Evolutionary conservation across 2,329 filamentous ascomycete genomes (phyloP).

Genomic region (Exophiala oligosperma): DNA sequence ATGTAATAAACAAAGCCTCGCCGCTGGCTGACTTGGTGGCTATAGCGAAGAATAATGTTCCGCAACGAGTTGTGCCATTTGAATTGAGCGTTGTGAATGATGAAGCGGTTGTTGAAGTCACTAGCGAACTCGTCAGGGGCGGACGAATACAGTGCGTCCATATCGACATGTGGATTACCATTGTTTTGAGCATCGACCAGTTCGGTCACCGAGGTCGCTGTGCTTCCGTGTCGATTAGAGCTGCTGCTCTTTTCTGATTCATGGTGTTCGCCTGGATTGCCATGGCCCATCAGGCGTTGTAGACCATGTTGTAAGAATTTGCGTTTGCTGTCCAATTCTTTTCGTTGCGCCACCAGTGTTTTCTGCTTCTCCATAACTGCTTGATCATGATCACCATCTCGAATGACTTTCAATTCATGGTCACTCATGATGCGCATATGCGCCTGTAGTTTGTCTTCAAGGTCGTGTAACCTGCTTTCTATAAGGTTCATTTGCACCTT

Average conservation of each 20-base stretch:
- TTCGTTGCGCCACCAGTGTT: slow-evolving; percentile 56
- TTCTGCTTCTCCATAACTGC: slow-evolving; percentile 46
- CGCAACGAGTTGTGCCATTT: slow-evolving; percentile 98
- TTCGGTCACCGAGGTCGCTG: slow-evolving; percentile 33
- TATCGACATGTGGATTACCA: slow-evolving; percentile 46
- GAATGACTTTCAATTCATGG: slow-evolving; percentile 64
- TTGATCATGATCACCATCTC: slow-evolving; percentile 54
- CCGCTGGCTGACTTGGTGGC: slow-evolving; percentile 93
- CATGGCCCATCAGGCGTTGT: slow-evolving; percentile 55
- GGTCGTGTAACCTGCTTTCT: slow-evolving; percentile 72
- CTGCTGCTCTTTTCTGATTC: slow-evolving; percentile 6
- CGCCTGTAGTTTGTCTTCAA: slow-evolving; percentile 73
- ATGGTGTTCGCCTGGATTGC: slow-evolving; percentile 46
- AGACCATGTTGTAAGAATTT: slow-evolving; percentile 61
- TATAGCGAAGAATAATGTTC: slow-evolving; percentile 95
- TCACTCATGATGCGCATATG: slow-evolving; percentile 74
- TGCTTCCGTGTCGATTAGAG: slow-evolving; percentile 28
- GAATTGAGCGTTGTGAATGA: slow-evolving; percentile 94
- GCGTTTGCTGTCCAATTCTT: slow-evolving; percentile 58
- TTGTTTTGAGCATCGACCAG: slow-evolving; percentile 49
- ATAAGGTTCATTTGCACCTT: slow-evolving; percentile 86
- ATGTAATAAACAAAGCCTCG: slow-evolving; percentile 98
- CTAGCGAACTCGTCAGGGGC: slow-evolving; percentile 80
- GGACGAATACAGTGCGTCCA: slow-evolving; percentile 63
- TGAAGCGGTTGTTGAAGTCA: slow-evolving; percentile 97